Percentiles rank a stretch among this genome's conserved stretches.
These are phyloP conservation scores for Aphanomyces euteiches DNA, from an alignment of 352 stramenopile species.

Conservation along the genomic window DNA sequence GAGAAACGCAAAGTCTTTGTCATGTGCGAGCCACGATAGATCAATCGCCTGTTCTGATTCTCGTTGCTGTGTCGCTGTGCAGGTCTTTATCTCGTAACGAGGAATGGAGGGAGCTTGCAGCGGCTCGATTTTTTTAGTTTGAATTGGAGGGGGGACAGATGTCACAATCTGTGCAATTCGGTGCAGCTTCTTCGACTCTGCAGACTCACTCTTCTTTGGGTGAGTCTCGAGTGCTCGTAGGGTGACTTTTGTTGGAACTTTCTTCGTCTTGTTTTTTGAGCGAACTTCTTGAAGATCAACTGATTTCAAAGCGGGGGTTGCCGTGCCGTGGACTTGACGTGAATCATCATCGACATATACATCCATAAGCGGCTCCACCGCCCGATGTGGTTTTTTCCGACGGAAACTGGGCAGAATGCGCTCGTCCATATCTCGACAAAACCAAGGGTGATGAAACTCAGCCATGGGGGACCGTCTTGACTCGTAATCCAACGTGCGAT, in stretches of 20 bases:
- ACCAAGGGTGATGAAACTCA: slow-evolving; percentile 18
- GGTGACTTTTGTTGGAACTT: not conserved
- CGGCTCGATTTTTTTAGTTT: no score
- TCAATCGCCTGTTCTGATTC: no score
- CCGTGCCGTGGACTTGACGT: not conserved
- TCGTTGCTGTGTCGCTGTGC: no score
- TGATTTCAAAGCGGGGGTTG: not conserved
- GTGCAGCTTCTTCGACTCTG: not conserved
- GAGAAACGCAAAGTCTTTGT: no score
- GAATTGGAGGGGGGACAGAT: no score
- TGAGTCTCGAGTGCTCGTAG: no score
- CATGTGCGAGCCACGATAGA: no score
- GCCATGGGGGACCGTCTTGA: not conserved
- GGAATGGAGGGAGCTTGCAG: no score
- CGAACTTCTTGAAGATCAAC: not conserved
- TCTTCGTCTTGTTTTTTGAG: slow-evolving; percentile 4
- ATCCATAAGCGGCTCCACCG: slow-evolving; percentile 11
- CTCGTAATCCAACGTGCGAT: not conserved
- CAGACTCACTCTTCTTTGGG: no score
- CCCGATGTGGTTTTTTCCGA: not conserved
- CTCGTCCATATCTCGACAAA: slow-evolving; percentile 11
- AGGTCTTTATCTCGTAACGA: no score
- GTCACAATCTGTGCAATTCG: not conserved
- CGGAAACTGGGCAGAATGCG: not conserved
- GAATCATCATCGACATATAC: not conserved